Conservation (phyloP, 1,284 basidiomycete genomes). For the Moesziomyces sp. region DNA sequence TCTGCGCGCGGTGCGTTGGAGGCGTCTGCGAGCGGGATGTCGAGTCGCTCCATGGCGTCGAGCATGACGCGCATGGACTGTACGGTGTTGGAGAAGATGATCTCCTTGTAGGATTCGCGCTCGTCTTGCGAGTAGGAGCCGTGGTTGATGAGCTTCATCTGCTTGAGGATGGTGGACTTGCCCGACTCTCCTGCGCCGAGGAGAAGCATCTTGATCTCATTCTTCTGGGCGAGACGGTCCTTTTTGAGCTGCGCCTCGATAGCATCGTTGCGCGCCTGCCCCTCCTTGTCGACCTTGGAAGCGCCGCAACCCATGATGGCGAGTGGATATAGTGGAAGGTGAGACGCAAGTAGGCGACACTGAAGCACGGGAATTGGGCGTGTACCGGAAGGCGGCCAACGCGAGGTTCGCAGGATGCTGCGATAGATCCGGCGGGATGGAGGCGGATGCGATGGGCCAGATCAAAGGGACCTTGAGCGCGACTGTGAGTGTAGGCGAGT, state of each 20-base stretch:
- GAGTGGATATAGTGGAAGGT: background rate
- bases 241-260: slow-evolving; percentile 95
- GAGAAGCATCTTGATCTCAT: slow-evolving; percentile 78
- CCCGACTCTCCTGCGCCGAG: slow-evolving; percentile 68
- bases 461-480: too few species aligned
- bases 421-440: too few species aligned
- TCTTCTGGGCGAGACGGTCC: slow-evolving; percentile 89
- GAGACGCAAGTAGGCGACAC: background rate
- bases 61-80: slow-evolving; percentile 89
- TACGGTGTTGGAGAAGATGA: slow-evolving; percentile 94
- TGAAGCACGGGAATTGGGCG: too few species aligned
- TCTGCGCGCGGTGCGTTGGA: slow-evolving; percentile 79
- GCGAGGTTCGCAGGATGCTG: too few species aligned
- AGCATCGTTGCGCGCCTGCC: slow-evolving; percentile 77
- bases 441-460: too few species aligned
- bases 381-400: background rate
- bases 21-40: slow-evolving; percentile 74
- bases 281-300: slow-evolving; percentile 63
- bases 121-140: slow-evolving; percentile 87
- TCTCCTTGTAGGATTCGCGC: slow-evolving; percentile 94
- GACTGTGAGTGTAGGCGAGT: too few species aligned
- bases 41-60: slow-evolving; percentile 84
- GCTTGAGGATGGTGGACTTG: slow-evolving; percentile 68
- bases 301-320: slow-evolving; percentile 52
- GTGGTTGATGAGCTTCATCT: slow-evolving; percentile 68